Base-by-base conservation (phyloP, 2,329 filamentous ascomycete genomes). In the Xylariales sp. region DNA sequence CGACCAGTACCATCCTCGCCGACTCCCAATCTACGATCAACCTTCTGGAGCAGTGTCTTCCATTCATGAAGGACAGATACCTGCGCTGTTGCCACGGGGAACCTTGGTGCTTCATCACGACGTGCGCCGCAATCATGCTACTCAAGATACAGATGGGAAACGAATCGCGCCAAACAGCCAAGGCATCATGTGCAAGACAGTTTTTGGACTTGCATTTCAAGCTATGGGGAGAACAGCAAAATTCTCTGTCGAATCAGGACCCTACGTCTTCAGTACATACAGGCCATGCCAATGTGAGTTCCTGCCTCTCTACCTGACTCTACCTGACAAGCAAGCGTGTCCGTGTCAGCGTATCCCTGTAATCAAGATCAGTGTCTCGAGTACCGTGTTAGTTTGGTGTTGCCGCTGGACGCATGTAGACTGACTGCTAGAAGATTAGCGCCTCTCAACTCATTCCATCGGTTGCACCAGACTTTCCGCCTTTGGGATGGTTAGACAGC, bases 21-120 rank as follows among this genome's bases (percentile, higher is more conserved):
- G 42, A 45, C 14, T 35, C 43, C 19, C 35, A 43, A 40, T 44
- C 47, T 15, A 49, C 45, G 2, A 18, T 55, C 14, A 37, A 49
- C 4, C 49, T 56, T 12, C 40, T 50, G 6, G 48, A 54, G 37
- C 45, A 48, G 19, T 54, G 52, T 31, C 31, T 53, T 16, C 46
- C 51, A 4, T 35, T 53, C 6, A 44, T 47, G 14, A 51, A 56
- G 31, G 47, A 52, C 20, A 43, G 43, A n/a, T 51, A 53, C 27
- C 44, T 56, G 11, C 39, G 44, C 12, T 51, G 48, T 27, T 47
- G 48, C 24, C 19, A 49, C 24, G 45, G 46, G 31, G 50, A 55
- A 31, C 54, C 53, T 5, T 56, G 53, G 52, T 51, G 51, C 22
- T 47, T 46, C 15, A 36, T 51, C 4, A 54, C 49, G 9, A 48